Evolutionary conservation across 2,329 filamentous ascomycete genomes (phyloP).

Genomic region (Penicillium sp.): DNA sequence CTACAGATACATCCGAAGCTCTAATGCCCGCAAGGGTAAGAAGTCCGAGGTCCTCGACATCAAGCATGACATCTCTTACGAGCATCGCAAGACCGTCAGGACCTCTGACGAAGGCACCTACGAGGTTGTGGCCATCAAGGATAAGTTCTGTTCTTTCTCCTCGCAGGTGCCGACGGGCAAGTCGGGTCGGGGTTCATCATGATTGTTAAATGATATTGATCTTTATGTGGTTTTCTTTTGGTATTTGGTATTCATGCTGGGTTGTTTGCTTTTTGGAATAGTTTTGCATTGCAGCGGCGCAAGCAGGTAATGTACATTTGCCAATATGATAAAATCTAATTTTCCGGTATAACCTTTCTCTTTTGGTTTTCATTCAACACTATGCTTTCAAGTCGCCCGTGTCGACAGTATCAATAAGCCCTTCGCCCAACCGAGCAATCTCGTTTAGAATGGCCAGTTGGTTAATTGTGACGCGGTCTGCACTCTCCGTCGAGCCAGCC

Average conservation of each 20-base stretch:
- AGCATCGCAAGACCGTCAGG: constrained; percentile 76
- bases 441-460: constrained; percentile 44
- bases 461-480: constrained; percentile 37
- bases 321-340: constrained; percentile 14
- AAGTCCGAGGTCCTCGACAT: constrained; percentile 84
- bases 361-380: neutral
- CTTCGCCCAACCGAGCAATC: constrained; percentile 53
- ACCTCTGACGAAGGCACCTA: constrained; percentile 95
- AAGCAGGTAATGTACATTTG: constrained; percentile 28
- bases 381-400: constrained; percentile 25
- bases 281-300: constrained; percentile 36
- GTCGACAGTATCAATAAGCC: constrained; percentile 69
- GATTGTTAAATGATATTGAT: constrained; percentile 18
- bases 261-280: constrained; percentile 15
- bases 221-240: constrained; percentile 7
- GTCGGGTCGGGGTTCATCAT: constrained; percentile 31
- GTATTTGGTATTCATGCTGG: constrained; percentile 14
- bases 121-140: constrained; percentile 94
- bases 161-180: constrained; percentile 62
- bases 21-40: constrained; percentile 77
- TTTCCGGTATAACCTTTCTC: neutral
- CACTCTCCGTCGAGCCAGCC: constrained; percentile 12
- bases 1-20: constrained; percentile 75
- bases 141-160: constrained; percentile 86
- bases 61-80: constrained; percentile 79